phyloP scores from a whole-genome alignment of 768 basidiomycete genomes.

The Lactarius quietus region DNA sequence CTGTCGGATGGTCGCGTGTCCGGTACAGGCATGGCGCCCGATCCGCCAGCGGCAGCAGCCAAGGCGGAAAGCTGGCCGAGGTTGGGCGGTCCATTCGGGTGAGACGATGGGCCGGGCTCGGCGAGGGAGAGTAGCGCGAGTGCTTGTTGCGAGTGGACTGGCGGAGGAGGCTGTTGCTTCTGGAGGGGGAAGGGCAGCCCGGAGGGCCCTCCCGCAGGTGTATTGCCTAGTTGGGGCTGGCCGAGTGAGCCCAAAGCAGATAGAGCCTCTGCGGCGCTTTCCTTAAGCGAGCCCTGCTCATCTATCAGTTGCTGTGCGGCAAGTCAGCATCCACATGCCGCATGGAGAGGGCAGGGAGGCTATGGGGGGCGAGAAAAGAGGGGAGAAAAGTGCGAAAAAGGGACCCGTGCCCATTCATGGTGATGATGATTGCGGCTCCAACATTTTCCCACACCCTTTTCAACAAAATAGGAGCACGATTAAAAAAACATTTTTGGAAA shows the following conservation, averaged over 20 bases:
- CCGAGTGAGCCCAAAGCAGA: constrained; percentile 30
- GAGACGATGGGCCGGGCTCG: constrained; percentile 70
- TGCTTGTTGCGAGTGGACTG: constrained; percentile 17
- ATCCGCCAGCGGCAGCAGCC: constrained; percentile 25
- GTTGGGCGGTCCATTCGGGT: constrained; percentile 64
- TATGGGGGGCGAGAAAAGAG: neutral
- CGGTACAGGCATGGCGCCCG: constrained; percentile 5
- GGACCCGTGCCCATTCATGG: neutral
- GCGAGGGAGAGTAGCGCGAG: constrained; percentile 39
- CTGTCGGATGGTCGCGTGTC: constrained; percentile 18
- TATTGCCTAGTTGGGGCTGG: constrained; percentile 3
- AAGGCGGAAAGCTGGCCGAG: constrained; percentile 53
- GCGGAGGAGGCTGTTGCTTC: constrained; percentile 7
- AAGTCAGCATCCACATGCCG: constrained; percentile 15
- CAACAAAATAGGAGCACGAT: constrained; percentile 7
- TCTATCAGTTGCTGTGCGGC: constrained; percentile 20
- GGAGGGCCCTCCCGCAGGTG: constrained; percentile 19
- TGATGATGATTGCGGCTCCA: neutral
- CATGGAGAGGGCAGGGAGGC: constrained; percentile 5
- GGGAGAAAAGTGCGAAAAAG: neutral
- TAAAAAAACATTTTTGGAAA: neutral
- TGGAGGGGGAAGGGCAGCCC: constrained; percentile 20
- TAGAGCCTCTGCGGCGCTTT: constrained; percentile 32
- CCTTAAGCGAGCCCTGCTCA: constrained; percentile 30
- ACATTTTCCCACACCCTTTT: constrained; percentile 15